Base-by-base conservation (phyloP, 108 stramenopile genomes). In the Fragilaria radians region DNA sequence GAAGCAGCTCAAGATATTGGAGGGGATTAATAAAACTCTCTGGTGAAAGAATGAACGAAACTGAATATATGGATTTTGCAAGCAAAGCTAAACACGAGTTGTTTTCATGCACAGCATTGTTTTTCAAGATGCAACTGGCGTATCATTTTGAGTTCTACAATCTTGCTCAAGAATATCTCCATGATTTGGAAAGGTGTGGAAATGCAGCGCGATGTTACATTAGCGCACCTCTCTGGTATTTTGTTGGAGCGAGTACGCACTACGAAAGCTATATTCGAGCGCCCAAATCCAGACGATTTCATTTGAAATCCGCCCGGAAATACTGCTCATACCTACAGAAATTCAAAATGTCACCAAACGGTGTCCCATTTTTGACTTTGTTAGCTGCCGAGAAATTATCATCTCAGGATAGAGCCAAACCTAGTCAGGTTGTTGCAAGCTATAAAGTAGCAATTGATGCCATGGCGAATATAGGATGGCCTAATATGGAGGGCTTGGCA, bases 111-210 rank as follows among this genome's bases (percentile, higher is more conserved):
- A 42, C 36, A 7, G 7, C 14, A 14, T 42, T 14, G 36, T 42
- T 42, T 42, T 42, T 42, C 36, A 42, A 42, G 36, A 42, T 42
- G 36, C 36, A 42, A 42, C 14, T 42, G 36, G 36, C 36, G 14
- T 42, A 42, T 14, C 36, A 42, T 14, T 42, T 42, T 14, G 36
- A 14, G 7, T 7, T 42, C 7, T 42, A 42, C 36, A 7, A 42
- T 42, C 11, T 42, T 7, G 36, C 36, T 7, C 11, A 42, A 42
- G 11, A 14, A 7, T 42, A 11, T 42, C 36, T 42, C 14, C 14
- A 11, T 14, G 14, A 42, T 42, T 14, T 42, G 36, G 36, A 42
- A 11, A 42, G 36, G 36, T 7, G 7, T 42, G 36, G 36, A 42
- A 7, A 11, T 7, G 7, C 36, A 14, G 36, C 36, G 36, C 36